Conservation (phyloP, 768 basidiomycete species). For the Phlebiopsis flavidoalba region DNA sequence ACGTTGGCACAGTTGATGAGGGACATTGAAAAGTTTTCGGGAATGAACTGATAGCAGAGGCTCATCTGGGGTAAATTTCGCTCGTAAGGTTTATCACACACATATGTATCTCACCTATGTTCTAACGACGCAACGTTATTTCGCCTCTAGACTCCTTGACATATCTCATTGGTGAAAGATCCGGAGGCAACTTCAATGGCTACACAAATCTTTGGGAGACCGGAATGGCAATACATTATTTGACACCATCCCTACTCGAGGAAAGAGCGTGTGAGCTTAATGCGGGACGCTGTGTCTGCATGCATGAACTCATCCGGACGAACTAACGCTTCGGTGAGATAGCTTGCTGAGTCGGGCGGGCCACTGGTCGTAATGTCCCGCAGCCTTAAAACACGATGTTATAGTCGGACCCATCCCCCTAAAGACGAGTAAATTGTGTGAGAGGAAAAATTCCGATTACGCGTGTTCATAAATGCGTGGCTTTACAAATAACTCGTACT, state of each 20-base stretch:
- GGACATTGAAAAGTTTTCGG: constrained; percentile 19
- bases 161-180: no score
- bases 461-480: not conserved
- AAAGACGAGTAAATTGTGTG: not conserved
- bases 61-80: constrained; percentile 11
- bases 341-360: constrained; percentile 1
- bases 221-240: no score
- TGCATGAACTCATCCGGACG: no score
- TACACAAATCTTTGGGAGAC: no score
- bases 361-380: constrained; percentile 20
- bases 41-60: constrained; percentile 18
- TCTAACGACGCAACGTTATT: no score
- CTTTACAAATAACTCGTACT: constrained; percentile 22
- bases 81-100: no score
- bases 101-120: no score
- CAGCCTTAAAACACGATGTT: constrained; percentile 8
- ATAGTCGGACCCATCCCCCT: constrained; percentile 26
- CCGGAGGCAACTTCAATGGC: no score
- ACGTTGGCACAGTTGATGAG: constrained; percentile 13
- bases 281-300: no score
- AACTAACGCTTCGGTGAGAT: constrained; percentile 7
- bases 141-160: no score
- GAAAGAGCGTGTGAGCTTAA: no score
- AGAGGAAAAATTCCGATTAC: not conserved
- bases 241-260: no score